Base-by-base conservation (phyloP, 1,284 basidiomycete species). In the Athelia sp. region DNA sequence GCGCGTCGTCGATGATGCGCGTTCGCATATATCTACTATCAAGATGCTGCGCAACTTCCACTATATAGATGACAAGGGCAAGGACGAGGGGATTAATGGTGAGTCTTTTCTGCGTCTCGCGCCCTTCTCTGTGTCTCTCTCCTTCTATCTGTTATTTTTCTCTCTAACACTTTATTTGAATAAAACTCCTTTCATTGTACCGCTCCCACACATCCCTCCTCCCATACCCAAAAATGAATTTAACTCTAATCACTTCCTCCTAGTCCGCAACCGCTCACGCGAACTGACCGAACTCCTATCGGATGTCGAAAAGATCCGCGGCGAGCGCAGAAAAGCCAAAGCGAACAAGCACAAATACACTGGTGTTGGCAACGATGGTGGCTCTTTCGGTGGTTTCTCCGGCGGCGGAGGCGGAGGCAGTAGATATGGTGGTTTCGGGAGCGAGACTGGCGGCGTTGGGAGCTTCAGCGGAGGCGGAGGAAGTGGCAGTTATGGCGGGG, bases 51-150 rank as follows among this genome's bases (percentile, higher is more conserved):
- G 95, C 53, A 98, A 88, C 63, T 99, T 99, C 72, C 97, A 99
- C 66, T 98, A 98, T 68, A 93, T 98, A 51, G 97, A 99, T 60
- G 96, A 99, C 58, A 97, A 96, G 71, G 94, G 93, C 51, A 99
- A 99, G 68, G 97, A 99, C 62, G 93, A 99, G 68, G 96, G 96
- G n/a, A 82, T 98, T 60, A 99, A 99, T 60, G 92, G 93, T 93
- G 59, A 32, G 81, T 62, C 23, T 6, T 29, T 29, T 13, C 40
- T 17, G 6, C 6, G 26, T 49, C 36, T n/a, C n/a, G n/a, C n/a
- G 35, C 13, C 42, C n/a, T 19, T 17, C 14, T 42, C 21, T 43
- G 17, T 32, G 17, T 43, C 9, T 35, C 11, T 8, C 18, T 23
- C n/a, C n/a, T n/a, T n/a, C n/a, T n/a, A n/a, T n/a, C n/a, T n/a